These are phyloP conservation scores for Aspergillus ochraceus DNA, from an alignment of 2,329 filamentous ascomycete genomes.

Conservation along the genomic window DNA sequence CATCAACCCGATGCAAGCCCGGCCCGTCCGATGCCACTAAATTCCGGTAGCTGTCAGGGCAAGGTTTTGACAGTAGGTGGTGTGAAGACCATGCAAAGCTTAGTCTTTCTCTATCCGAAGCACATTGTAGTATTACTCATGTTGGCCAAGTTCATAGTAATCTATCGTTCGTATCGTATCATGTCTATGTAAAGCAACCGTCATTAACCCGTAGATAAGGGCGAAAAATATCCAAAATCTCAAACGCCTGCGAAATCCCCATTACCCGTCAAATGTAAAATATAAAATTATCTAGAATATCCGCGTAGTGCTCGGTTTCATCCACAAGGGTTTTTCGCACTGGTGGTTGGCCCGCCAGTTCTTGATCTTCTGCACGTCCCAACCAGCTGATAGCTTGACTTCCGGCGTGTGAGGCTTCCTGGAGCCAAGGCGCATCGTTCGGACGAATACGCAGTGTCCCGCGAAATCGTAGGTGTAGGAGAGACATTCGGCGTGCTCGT, in stretches of 20 bases:
- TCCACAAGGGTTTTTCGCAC: constrained; percentile 24
- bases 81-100: no score
- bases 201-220: neutral
- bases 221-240: neutral
- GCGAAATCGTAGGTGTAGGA: constrained; percentile 25
- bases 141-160: no score
- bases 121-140: no score
- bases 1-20: no score
- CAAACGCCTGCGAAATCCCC: neutral
- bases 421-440: constrained; percentile 21
- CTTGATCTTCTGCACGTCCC: constrained; percentile 26
- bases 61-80: no score
- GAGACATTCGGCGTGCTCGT: constrained; percentile 21
- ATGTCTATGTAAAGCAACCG: neutral
- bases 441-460: constrained; percentile 24
- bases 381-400: constrained; percentile 22
- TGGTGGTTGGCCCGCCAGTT: constrained; percentile 18
- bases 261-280: neutral
- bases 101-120: no score
- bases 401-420: constrained; percentile 12
- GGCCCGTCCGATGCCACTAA: no score
- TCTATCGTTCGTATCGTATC: neutral
- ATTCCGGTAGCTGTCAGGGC: no score
- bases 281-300: constrained; percentile 21
- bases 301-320: constrained; percentile 27